phyloP scores from a whole-genome alignment of 306 rosid genomes.

The Hylodesmum podocarpum region DNA sequence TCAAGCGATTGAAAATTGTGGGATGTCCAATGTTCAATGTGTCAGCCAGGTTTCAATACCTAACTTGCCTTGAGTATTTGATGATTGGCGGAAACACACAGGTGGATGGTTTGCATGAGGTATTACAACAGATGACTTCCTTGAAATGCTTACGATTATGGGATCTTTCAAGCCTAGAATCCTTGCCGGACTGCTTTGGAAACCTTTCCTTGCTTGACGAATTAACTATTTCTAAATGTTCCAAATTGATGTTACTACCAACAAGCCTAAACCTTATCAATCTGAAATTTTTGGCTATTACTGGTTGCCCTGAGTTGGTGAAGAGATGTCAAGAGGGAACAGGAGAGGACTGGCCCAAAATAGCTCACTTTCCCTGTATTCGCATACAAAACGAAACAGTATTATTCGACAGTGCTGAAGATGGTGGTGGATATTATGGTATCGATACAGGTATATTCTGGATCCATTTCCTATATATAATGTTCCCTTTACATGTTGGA shows the following conservation, averaged over 20 bases:
- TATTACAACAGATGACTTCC: conserved; percentile 19
- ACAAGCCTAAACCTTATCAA: background rate
- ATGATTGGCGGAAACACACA: background rate
- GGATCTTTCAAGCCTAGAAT: conserved; percentile 2
- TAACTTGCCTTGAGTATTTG: background rate
- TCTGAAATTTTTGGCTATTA: background rate
- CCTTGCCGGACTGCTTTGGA: conserved; percentile 29
- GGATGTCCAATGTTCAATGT: background rate
- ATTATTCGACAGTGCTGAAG: fast-evolving
- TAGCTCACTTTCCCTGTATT: background rate
- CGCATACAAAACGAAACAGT: background rate
- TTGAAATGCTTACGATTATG: background rate
- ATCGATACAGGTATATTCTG: background rate
- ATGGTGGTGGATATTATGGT: background rate
- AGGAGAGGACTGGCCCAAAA: conserved; percentile 16
- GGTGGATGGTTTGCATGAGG: conserved; percentile 18
- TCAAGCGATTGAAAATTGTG: background rate
- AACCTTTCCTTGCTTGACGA: background rate
- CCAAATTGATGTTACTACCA: conserved; percentile 5
- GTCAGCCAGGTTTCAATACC: background rate
- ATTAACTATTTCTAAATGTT: background rate
- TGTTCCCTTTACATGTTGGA: too few relatives aligned
- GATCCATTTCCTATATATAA: too few relatives aligned
- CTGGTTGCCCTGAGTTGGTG: background rate
- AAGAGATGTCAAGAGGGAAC: conserved; percentile 4